Percentiles rank a stretch among this genome's conserved stretches.
Evolutionary conservation across 2,329 filamentous ascomycete genomes (phyloP).

Genomic region (Fusarium sp.): DNA sequence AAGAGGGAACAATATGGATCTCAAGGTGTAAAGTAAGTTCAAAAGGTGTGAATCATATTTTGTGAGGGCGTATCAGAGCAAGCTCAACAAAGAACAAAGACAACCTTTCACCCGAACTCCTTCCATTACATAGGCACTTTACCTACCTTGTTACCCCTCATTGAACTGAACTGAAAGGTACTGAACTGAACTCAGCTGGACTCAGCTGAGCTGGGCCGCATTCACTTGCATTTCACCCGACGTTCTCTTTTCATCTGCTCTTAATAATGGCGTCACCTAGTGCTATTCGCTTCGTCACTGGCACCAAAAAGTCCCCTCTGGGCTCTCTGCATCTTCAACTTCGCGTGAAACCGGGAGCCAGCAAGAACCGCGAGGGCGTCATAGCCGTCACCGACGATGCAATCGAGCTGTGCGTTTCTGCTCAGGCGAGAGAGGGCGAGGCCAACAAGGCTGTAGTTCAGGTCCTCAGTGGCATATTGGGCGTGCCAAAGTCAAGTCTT

Average conservation of each 20-base stretch:
- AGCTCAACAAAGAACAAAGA: not conserved
- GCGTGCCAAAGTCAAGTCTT: constrained; percentile 70
- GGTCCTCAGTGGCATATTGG: constrained; percentile 68
- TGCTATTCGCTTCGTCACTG: constrained; percentile 58
- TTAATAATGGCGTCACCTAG: constrained; percentile 44
- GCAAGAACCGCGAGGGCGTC: constrained; percentile 69
- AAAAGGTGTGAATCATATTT: not conserved
- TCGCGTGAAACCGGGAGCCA: constrained; percentile 73
- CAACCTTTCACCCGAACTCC: not conserved
- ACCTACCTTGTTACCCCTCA: constrained; percentile 17
- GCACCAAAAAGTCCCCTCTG: constrained; percentile 55
- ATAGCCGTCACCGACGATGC: constrained; percentile 62
- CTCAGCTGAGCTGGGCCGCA: not conserved
- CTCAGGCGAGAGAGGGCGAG: constrained; percentile 72
- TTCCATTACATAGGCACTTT: not conserved
- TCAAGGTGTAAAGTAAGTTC: not conserved
- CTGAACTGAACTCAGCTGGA: not conserved
- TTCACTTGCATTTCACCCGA: not conserved
- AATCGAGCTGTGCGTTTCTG: constrained; percentile 72
- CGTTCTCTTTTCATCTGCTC: not conserved
- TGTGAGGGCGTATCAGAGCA: not conserved
- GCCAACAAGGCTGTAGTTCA: constrained; percentile 73
- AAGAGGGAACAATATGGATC: not conserved
- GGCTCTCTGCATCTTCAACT: constrained; percentile 68
- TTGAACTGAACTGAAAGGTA: not conserved